Percentiles rank a stretch among this genome's conserved stretches.
These are phyloP conservation scores for Didymella pinodella DNA, from an alignment of 2,329 filamentous ascomycete species.

Conservation along the genomic window DNA sequence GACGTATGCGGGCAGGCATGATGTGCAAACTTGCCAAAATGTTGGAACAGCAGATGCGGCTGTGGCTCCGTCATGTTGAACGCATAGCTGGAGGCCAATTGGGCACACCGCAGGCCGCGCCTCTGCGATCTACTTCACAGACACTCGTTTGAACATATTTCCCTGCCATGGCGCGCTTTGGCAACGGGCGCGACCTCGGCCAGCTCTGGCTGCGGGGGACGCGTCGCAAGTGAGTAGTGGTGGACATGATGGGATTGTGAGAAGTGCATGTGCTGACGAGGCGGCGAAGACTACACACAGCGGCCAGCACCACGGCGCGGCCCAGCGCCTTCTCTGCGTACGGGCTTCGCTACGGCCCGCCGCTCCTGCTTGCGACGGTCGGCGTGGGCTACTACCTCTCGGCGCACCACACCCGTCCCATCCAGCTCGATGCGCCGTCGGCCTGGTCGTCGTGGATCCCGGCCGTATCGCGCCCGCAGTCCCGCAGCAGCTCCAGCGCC, in stretches of 20 bases:
- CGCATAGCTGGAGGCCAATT: conserved; percentile 31
- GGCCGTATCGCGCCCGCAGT: conserved; percentile 16
- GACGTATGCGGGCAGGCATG: conserved; percentile 9
- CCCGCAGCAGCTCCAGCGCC: conserved; percentile 27
- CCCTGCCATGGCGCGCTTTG: conserved; percentile 37
- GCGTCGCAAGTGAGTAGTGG: conserved; percentile 38
- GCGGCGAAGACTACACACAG: conserved; percentile 34
- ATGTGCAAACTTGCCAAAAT: conserved; percentile 15
- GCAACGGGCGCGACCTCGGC: conserved; percentile 35
- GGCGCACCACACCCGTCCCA: conserved; percentile 30
- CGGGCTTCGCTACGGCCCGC: conserved; percentile 41
- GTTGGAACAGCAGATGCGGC: conserved; percentile 3
- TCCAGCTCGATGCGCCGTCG: conserved; percentile 42
- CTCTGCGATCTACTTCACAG: conserved; percentile 11
- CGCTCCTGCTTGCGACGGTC: conserved; percentile 36
- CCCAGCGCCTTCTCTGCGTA: conserved; percentile 25
- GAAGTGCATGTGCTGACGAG: conserved; percentile 15
- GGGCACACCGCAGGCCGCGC: conserved; percentile 21
- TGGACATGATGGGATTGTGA: background rate
- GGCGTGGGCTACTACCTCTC: conserved; percentile 35
- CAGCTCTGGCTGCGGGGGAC: conserved; percentile 40
- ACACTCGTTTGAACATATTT: conserved; percentile 1
- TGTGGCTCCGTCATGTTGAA: conserved; percentile 38
- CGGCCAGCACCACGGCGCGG: conserved; percentile 21
- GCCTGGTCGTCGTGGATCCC: conserved; percentile 31